A percentile compares a stretch with the other conserved stretches of the same genome.
Evolutionary conservation across 1,284 basidiomycete genomes (phyloP).

Genomic region (Pseudozyma hubeiensis): DNA sequence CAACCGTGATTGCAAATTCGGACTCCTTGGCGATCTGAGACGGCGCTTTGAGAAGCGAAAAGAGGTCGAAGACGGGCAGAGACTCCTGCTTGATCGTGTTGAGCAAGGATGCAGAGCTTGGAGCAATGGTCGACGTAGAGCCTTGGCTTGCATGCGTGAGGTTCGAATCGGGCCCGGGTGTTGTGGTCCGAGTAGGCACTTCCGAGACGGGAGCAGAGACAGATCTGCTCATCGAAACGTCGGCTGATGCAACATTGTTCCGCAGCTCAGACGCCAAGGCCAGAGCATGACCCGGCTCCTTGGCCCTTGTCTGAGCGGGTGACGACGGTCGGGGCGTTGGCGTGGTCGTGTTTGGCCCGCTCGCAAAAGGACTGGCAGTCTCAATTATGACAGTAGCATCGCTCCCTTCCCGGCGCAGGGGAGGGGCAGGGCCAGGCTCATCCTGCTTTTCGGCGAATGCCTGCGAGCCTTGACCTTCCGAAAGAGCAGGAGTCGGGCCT

Average conservation of each 20-base stretch:
- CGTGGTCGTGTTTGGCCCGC: constrained; percentile 42
- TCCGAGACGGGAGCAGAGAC: constrained; percentile 41
- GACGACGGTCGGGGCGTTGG: constrained; percentile 44
- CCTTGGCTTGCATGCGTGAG: constrained; percentile 18
- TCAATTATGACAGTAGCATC: constrained; percentile 37
- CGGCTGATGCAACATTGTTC: constrained; percentile 11
- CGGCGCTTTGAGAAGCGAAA: constrained; percentile 39
- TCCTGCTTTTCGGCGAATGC: not conserved
- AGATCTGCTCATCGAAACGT: constrained; percentile 22
- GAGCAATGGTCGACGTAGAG: constrained; percentile 11
- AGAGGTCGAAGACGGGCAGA: constrained; percentile 37
- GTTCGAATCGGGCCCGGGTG: constrained; percentile 34
- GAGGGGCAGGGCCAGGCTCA: not conserved
- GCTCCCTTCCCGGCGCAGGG: constrained; percentile 25
- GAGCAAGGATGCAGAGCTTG: constrained; percentile 11
- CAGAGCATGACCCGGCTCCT: not conserved
- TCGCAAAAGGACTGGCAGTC: constrained; percentile 22
- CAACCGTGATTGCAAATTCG: constrained; percentile 47
- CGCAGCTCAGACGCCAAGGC: constrained; percentile 1
- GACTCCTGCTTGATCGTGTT: constrained; percentile 27
- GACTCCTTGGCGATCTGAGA: constrained; percentile 46
- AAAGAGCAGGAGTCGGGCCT: not conserved
- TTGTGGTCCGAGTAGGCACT: constrained; percentile 32
- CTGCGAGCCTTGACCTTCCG: not conserved
- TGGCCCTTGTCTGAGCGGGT: constrained; percentile 17